A percentile compares a stretch with the other conserved stretches of the same genome.
Conservation (phyloP, 1,139 yeast species). For the Hansenula lynferdii region DNA sequence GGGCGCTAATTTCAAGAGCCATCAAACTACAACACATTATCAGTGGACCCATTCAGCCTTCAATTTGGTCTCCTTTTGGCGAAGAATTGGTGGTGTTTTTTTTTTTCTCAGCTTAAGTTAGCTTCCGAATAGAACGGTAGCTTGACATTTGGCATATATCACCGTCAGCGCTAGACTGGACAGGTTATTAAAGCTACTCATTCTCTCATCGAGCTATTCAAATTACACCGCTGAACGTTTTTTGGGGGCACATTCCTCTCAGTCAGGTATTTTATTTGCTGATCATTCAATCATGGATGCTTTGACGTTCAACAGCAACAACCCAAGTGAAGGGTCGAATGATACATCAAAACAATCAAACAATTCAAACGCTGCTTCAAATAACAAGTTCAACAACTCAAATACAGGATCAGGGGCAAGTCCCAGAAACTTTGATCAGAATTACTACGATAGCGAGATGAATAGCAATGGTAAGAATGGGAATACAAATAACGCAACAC, state of each 20-base stretch:
- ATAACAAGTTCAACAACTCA: background rate
- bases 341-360: constrained; percentile 1
- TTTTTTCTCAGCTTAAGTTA: background rate
- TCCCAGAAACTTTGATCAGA: constrained; percentile 12
- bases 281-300: constrained; percentile 16
- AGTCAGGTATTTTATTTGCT: too few relatives aligned
- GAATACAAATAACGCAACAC: too few relatives aligned
- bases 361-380: background rate
- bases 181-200: too few relatives aligned
- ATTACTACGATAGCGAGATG: constrained; percentile 1
- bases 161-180: too few relatives aligned
- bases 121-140: too few relatives aligned
- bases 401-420: constrained; percentile 6
- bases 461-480: too few relatives aligned
- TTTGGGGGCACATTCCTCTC: too few relatives aligned
- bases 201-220: too few relatives aligned
- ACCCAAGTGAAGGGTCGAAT: constrained; percentile 2
- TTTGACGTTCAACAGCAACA: constrained; percentile 11
- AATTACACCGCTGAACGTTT: too few relatives aligned
- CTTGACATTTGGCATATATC: too few relatives aligned
- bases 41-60: background rate
- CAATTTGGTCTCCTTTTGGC: background rate
- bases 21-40: background rate
- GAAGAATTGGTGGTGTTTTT: background rate
- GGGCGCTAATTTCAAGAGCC: background rate